Evolutionary conservation across 768 basidiomycete species (phyloP), one percentile per base, ranked within the genome.

Genomic region (Tulasnella sp.): DNA sequence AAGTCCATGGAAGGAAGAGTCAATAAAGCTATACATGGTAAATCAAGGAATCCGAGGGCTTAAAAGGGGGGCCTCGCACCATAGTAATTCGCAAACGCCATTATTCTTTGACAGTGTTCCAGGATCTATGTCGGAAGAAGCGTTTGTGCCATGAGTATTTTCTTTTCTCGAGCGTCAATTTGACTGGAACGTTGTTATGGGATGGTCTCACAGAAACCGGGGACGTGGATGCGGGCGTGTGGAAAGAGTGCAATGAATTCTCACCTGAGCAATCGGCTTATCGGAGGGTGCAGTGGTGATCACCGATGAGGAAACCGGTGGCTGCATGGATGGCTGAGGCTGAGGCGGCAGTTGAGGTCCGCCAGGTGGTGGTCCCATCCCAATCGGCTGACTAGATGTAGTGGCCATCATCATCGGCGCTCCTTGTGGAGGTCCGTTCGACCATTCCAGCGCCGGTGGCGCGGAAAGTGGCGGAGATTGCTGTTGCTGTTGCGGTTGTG

Each of bases 181-280:
- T n/a, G n/a, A n/a, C n/a, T n/a, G n/a, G 21, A 5, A 23, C 11
- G 5, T 48, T 29, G 47, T 23, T 23, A 7, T 11, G n/a, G 19
- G 47, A n/a, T 5, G n/a, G 5, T 11, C 7, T n/a, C 47, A 48
- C 5, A 48, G 47, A 5, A 48, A 7, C 47, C 47, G 47, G 11
- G 11, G 21, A 48, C 47, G n/a, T 7, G 19, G 47, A 29, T 23
- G 47, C 19, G 19, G 5, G 21, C n/a, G 27, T 5, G 43, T 47
- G 0, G 13, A 3, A 44, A 7, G 23, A 9, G 19, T 11, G 7
- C 17, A 2, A 24, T 7, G 13, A 8, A 11, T 23, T 29, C 51
- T 34, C 17, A 55, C 53, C 58, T 59, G 58, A 59, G 58, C 47
- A 9, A 59, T 27, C 3, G 58, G 58, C 48, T 59, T 59, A 27